Evolutionary conservation across 352 stramenopile genomes (phyloP).

Genomic region (Aphanomyces cochlioides): DNA sequence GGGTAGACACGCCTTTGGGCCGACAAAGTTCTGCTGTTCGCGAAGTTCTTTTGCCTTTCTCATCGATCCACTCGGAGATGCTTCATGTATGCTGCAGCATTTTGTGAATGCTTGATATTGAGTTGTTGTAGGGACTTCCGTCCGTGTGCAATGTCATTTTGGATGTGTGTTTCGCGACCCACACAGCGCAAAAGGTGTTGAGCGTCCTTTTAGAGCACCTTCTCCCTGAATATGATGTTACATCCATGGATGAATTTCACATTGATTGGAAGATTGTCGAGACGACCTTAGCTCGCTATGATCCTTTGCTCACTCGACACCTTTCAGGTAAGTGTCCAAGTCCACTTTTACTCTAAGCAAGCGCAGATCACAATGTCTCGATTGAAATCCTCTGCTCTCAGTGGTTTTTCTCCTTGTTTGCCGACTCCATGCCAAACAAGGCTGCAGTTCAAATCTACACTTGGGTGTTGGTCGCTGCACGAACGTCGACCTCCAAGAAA

Average conservation of each 20-base stretch:
- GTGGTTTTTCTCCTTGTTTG: conserved; percentile 18
- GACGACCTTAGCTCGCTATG: background rate
- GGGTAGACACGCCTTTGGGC: background rate
- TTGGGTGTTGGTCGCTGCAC: conserved; percentile 3
- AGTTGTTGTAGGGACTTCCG: conserved; percentile 2
- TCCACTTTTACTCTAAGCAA: background rate
- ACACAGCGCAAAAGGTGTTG: conserved; percentile 2
- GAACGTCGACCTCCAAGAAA: background rate
- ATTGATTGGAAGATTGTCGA: conserved; percentile 24
- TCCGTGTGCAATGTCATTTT: conserved; percentile 10
- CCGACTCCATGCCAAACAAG: background rate
- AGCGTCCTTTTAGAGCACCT: conserved; percentile 10
- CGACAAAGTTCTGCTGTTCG: background rate
- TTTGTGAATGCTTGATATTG: too few species aligned
- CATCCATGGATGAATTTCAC: conserved; percentile 8
- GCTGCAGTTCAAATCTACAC: conserved; percentile 14
- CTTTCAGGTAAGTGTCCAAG: background rate
- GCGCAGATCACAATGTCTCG: conserved; percentile 8
- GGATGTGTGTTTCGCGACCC: background rate
- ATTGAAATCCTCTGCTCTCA: conserved; percentile 19
- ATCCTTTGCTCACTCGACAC: conserved; percentile 4
- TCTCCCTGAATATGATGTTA: conserved; percentile 11
- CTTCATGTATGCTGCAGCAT: background rate
- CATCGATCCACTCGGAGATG: background rate
- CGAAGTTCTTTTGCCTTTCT: background rate